Percentiles rank a stretch among this genome's conserved stretches.
Evolutionary conservation across 2,329 filamentous ascomycete genomes (phyloP).

Genomic region (Sporothrix brasiliensis): DNA sequence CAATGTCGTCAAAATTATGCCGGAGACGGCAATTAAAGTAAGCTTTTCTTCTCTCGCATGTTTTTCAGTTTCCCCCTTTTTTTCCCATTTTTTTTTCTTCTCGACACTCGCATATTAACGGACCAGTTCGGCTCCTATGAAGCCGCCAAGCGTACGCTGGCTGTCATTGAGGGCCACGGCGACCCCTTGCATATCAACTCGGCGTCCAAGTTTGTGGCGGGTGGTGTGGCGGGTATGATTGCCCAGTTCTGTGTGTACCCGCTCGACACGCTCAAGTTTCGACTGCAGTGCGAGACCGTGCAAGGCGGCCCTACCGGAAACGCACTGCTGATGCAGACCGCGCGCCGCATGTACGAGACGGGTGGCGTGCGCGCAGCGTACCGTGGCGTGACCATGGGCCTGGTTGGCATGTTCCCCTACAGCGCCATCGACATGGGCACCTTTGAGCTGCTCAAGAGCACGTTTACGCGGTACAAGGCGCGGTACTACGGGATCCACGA

Average conservation of each 20-base stretch:
- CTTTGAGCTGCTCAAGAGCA: conserved; percentile 87
- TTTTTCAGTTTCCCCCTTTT: neutral
- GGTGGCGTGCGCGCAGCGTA: conserved; percentile 80
- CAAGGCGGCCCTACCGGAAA: conserved; percentile 82
- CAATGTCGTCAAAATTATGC: conserved; percentile 98
- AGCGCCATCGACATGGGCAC: conserved; percentile 95
- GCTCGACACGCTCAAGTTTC: conserved; percentile 78
- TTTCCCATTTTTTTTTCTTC: neutral
- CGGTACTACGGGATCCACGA: conserved; percentile 71
- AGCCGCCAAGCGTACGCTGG: conserved; percentile 85
- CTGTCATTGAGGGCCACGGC: conserved; percentile 82
- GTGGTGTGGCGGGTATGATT: conserved; percentile 89
- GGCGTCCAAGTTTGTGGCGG: conserved; percentile 86
- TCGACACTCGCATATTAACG: neutral
- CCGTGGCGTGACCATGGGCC: conserved; percentile 88
- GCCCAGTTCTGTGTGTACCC: conserved; percentile 97
- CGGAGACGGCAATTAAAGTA: conserved; percentile 90
- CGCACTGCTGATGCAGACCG: conserved; percentile 77
- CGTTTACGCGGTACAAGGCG: conserved; percentile 71
- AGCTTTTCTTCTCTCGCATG: neutral
- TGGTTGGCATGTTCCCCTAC: conserved; percentile 97
- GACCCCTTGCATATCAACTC: conserved; percentile 79
- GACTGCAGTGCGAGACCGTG: conserved; percentile 92
- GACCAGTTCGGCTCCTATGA: conserved; percentile 86
- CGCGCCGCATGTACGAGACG: conserved; percentile 79